Percentiles rank a stretch among this genome's conserved stretches.
phyloP scores from a whole-genome alignment of 2,329 filamentous ascomycete species.

The Trichoderma harzianum region DNA sequence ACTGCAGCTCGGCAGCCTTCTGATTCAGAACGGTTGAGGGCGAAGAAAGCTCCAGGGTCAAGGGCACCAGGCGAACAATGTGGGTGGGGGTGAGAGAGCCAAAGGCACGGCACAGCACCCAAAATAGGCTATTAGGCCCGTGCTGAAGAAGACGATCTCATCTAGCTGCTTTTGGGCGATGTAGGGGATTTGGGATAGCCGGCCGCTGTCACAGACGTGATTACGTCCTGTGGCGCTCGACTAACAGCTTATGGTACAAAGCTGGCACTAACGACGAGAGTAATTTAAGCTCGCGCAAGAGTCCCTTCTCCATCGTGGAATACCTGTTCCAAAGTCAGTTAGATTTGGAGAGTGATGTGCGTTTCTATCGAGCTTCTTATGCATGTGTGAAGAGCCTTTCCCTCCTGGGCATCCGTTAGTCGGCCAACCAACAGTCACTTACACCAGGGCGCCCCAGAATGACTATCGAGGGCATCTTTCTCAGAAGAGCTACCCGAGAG shows the following conservation, averaged over 20 bases:
- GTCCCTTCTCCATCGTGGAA: not conserved
- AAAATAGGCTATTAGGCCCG: slow-evolving; percentile 12
- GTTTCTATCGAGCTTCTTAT: not conserved
- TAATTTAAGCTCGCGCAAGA: not conserved
- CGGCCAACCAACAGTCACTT: not conserved
- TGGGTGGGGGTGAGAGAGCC: slow-evolving; percentile 8
- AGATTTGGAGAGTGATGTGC: not conserved
- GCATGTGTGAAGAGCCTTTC: not conserved
- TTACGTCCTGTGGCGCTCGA: slow-evolving; percentile 1
- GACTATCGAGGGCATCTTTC: not conserved
- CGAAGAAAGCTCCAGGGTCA: not conserved
- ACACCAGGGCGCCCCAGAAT: not conserved
- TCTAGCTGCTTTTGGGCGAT: slow-evolving; percentile 11
- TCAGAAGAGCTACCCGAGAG: not conserved
- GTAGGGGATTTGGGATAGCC: not conserved
- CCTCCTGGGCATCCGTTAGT: not conserved
- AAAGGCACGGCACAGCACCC: slow-evolving; percentile 14
- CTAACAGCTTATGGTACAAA: not conserved
- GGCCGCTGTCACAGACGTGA: slow-evolving; percentile 11
- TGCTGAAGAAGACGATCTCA: slow-evolving; percentile 18
- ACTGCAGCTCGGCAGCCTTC: not conserved
- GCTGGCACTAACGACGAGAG: not conserved
- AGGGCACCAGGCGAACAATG: not conserved
- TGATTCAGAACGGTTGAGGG: slow-evolving; percentile 1
- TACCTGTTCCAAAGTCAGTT: not conserved